Conservation (phyloP, 495 filamentous ascomycete species). For the Aspergillus bridgeri region DNA sequence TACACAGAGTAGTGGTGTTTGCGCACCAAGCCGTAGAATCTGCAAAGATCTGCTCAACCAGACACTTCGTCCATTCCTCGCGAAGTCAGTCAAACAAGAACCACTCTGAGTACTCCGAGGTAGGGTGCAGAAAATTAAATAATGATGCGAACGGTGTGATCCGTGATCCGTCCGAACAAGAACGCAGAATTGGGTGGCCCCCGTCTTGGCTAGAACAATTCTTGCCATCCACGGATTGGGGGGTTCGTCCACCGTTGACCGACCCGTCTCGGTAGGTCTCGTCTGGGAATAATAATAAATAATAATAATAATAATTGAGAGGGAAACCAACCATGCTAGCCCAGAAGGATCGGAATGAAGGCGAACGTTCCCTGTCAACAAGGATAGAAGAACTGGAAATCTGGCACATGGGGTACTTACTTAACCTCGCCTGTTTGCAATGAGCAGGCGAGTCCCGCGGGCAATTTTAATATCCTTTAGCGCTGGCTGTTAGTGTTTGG, state of each 20-base stretch:
- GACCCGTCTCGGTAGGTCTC: slow-evolving; percentile 24
- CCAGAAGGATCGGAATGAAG: slow-evolving; percentile 14
- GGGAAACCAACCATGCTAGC: no score
- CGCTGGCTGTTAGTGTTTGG: slow-evolving; percentile 7
- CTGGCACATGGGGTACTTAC: neutral
- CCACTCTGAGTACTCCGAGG: no score
- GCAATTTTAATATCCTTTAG: neutral
- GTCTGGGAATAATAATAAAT: slow-evolving; percentile 21
- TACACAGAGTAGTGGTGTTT: no score
- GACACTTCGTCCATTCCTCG: no score
- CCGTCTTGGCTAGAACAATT: slow-evolving; percentile 21
- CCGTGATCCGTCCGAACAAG: no score
- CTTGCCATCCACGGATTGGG: slow-evolving; percentile 24
- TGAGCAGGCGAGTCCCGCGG: neutral
- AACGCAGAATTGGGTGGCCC: slow-evolving; percentile 6
- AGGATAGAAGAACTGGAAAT: slow-evolving; percentile 3
- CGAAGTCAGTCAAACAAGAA: no score
- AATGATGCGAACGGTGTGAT: no score
- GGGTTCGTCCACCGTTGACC: slow-evolving; percentile 26
- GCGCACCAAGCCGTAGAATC: no score
- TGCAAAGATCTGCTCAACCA: no score
- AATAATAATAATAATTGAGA: no score
- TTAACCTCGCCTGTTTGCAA: neutral
- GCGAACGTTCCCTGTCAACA: no score
- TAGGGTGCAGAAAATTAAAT: no score